These are phyloP conservation scores for Quercus gilva DNA, from an alignment of 306 rosid species.

Conservation along the genomic window DNA sequence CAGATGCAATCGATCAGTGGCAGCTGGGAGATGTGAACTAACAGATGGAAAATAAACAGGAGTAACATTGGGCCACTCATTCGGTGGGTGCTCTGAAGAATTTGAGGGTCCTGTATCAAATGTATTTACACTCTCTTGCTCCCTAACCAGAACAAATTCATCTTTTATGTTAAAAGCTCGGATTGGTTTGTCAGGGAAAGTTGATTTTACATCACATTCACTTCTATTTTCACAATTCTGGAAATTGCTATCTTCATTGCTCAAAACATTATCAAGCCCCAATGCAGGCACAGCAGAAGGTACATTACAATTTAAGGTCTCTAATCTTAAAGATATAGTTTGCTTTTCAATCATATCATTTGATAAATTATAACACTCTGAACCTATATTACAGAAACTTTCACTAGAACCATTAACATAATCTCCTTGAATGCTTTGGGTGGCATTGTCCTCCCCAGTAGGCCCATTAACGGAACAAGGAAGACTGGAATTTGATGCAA, in stretches of 20 bases:
- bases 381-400: slow-evolving; percentile 26
- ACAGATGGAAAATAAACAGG: slow-evolving; percentile 67
- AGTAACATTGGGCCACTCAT: slow-evolving; percentile 91
- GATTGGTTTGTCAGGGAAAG: slow-evolving; percentile 40
- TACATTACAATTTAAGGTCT: slow-evolving; percentile 37
- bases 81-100: slow-evolving; percentile 59
- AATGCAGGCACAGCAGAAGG: slow-evolving; percentile 35
- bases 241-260: slow-evolving; percentile 28
- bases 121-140: slow-evolving; percentile 40
- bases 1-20: slow-evolving; percentile 89
- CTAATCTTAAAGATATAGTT: slow-evolving; percentile 30
- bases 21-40: slow-evolving; percentile 78
- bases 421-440: slow-evolving; percentile 37
- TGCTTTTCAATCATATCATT: slow-evolving; percentile 35
- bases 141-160: slow-evolving; percentile 40
- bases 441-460: slow-evolving; percentile 29
- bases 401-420: slow-evolving; percentile 31
- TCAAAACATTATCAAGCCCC: slow-evolving; percentile 31
- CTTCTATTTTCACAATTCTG: slow-evolving; percentile 23
- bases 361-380: slow-evolving; percentile 30
- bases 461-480: slow-evolving; percentile 37
- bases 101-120: slow-evolving; percentile 49
- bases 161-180: slow-evolving; percentile 47
- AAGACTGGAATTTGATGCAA: slow-evolving; percentile 41
- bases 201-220: slow-evolving; percentile 37